Evolutionary conservation across 2,329 filamentous ascomycete species (phyloP).

Genomic region (Aspergillus uvarum): DNA sequence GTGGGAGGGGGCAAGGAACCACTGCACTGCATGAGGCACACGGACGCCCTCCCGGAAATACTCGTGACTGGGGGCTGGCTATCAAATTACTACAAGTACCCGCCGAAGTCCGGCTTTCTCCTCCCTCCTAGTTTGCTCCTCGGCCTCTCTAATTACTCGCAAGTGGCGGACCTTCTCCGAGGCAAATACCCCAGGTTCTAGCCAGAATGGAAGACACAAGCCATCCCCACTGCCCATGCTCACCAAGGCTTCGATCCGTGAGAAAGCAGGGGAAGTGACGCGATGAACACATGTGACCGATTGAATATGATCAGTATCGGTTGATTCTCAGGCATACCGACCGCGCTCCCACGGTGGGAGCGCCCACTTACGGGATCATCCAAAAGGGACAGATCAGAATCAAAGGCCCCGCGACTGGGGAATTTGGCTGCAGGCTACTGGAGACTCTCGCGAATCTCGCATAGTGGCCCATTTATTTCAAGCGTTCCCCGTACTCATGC

Average conservation of each 20-base stretch:
- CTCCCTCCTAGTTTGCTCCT: not conserved
- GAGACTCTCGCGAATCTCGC: not conserved
- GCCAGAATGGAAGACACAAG: not conserved
- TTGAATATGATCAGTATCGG: not conserved
- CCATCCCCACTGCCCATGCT: not conserved
- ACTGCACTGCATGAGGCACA: not conserved
- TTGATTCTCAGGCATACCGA: not conserved
- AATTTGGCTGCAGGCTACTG: not conserved
- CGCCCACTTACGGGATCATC: not conserved
- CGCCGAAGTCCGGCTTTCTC: not conserved
- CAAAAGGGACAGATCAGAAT: not conserved
- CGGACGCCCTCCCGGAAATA: not conserved
- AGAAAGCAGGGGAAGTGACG: not conserved
- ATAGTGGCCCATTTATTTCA: slow-evolving; percentile 1
- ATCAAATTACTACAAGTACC: slow-evolving; percentile 3
- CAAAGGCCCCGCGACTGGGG: not conserved
- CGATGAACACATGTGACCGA: not conserved
- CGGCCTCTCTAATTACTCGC: not conserved
- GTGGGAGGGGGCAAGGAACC: not conserved
- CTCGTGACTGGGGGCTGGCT: not conserved
- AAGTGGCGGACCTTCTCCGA: not conserved
- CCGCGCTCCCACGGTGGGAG: not conserved
- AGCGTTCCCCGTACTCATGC: slow-evolving; percentile 23
- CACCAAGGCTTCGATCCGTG: not conserved
- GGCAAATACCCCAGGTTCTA: not conserved